phyloP scores from a whole-genome alignment of 495 filamentous ascomycete species.

The Penicillium dipodomyicola region DNA sequence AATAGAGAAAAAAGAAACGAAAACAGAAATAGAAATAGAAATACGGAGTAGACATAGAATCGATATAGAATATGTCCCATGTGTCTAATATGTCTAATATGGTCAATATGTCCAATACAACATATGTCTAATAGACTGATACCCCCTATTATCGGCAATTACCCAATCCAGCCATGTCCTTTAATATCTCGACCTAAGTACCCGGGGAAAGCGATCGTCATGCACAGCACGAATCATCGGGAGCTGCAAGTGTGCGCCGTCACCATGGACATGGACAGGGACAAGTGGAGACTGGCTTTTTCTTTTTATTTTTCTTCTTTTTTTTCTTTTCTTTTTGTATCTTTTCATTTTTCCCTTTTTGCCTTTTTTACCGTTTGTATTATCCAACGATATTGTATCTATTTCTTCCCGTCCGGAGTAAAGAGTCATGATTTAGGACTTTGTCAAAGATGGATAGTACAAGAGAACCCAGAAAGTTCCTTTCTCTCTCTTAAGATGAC shows the following conservation, averaged over 20 bases:
- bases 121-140: neutral
- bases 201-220: conserved; percentile 20
- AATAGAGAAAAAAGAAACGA: neutral
- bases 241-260: conserved; percentile 32
- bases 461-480: neutral
- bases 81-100: neutral
- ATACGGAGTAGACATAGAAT: neutral
- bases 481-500: conserved; percentile 17
- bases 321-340: neutral
- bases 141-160: conserved; percentile 1
- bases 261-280: conserved; percentile 32
- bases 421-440: neutral
- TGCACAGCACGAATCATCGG: conserved; percentile 24
- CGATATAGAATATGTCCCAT: neutral
- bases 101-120: neutral
- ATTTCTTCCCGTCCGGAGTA: neutral
- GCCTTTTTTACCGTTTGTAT: too few species aligned
- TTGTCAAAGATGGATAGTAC: neutral
- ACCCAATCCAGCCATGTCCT: neutral
- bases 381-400: neutral
- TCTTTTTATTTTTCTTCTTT: conserved; percentile 1
- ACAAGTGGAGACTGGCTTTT: conserved; percentile 24
- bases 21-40: neutral
- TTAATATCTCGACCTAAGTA: neutral
- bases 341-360: neutral